These are phyloP conservation scores for Boletus sensibilis DNA, from an alignment of 768 basidiomycete species.

Conservation along the genomic window DNA sequence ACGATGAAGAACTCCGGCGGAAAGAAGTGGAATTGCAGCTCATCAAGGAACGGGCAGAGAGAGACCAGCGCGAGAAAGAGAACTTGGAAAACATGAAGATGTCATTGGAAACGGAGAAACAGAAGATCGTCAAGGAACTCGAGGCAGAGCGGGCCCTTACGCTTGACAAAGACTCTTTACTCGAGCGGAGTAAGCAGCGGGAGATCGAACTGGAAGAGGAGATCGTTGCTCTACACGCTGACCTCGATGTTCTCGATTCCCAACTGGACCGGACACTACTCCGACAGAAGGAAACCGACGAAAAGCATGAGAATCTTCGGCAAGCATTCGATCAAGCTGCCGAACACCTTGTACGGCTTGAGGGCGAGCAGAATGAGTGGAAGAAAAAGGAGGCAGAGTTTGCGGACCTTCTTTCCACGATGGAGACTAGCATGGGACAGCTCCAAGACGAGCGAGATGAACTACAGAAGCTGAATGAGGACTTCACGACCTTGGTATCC, in stretches of 20 bases:
- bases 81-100: conserved; percentile 78
- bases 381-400: conserved; percentile 62
- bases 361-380: conserved; percentile 74
- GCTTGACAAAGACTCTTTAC: conserved; percentile 77
- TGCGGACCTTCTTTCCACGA: conserved; percentile 50
- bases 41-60: conserved; percentile 81
- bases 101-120: conserved; percentile 80
- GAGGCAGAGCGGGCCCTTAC: conserved; percentile 78
- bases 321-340: conserved; percentile 81
- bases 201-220: conserved; percentile 87
- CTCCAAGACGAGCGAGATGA: conserved; percentile 60
- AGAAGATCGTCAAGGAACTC: conserved; percentile 75
- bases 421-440: conserved; percentile 58
- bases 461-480: conserved; percentile 63
- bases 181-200: conserved; percentile 82
- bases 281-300: conserved; percentile 76
- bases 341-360: conserved; percentile 80
- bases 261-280: conserved; percentile 80
- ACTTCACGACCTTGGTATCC: conserved; percentile 62
- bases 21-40: conserved; percentile 83
- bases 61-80: conserved; percentile 79
- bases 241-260: conserved; percentile 80
- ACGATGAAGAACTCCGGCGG: conserved; percentile 85
- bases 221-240: conserved; percentile 71
- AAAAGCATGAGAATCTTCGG: conserved; percentile 69